phyloP scores from a whole-genome alignment of 768 basidiomycete species.

The Tylopilus sp. region DNA sequence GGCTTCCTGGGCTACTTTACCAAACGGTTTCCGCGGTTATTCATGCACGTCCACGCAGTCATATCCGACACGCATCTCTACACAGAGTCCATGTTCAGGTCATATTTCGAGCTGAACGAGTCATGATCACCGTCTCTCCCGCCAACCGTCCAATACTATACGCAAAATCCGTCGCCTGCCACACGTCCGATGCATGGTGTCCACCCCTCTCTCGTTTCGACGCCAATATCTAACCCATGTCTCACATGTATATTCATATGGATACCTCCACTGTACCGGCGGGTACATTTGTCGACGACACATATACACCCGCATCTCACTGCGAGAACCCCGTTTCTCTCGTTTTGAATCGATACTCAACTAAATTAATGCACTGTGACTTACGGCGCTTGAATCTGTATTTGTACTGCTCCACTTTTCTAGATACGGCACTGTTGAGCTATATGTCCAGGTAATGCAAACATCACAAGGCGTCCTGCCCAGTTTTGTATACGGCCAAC shows the following conservation, averaged over 20 bases:
- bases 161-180: too few relatives aligned
- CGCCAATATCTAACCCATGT: neutral
- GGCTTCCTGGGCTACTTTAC: constrained; percentile 95
- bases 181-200: neutral
- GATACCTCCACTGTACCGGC: constrained; percentile 7
- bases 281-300: neutral
- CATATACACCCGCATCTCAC: neutral
- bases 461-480: too few relatives aligned
- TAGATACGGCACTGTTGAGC: too few relatives aligned
- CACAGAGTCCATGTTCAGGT: constrained; percentile 85
- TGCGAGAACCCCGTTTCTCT: neutral
- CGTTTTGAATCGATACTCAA: constrained; percentile 2
- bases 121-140: constrained; percentile 19
- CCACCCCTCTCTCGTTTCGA: neutral
- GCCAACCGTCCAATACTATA: neutral
- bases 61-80: constrained; percentile 68
- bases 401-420: constrained; percentile 5
- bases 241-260: constrained; percentile 10
- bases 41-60: constrained; percentile 90
- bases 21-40: constrained; percentile 82
- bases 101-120: constrained; percentile 78
- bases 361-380: constrained; percentile 21
- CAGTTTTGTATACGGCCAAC: too few relatives aligned
- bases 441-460: neutral
- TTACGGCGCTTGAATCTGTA: constrained; percentile 17